Conservation (phyloP, 306 rosid species). For the Vigna unguiculata region DNA sequence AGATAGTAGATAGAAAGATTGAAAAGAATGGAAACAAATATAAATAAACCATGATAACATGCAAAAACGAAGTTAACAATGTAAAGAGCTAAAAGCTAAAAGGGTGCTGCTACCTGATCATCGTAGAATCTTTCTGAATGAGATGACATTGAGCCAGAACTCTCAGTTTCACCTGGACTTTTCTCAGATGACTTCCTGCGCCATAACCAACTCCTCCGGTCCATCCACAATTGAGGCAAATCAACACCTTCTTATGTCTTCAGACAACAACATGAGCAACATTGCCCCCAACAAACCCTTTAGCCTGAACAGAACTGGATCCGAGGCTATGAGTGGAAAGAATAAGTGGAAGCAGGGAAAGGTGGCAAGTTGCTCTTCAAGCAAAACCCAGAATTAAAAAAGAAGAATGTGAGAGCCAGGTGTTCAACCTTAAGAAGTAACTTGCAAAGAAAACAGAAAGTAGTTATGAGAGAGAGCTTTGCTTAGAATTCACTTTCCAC, state of each 20-base stretch:
- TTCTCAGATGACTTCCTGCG: constrained; percentile 71
- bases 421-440: constrained; percentile 38
- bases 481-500: constrained; percentile 71
- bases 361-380: constrained; percentile 36
- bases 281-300: background rate
- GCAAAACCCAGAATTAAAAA: constrained; percentile 34
- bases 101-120: constrained; percentile 47
- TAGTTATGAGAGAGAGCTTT: constrained; percentile 51
- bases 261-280: constrained; percentile 24
- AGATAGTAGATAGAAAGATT: background rate
- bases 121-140: constrained; percentile 72
- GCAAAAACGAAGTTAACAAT: constrained; percentile 38
- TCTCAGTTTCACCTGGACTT: constrained; percentile 72
- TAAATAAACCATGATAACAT: constrained; percentile 10
- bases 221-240: constrained; percentile 53
- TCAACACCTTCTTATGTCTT: constrained; percentile 44
- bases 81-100: background rate
- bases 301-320: constrained; percentile 32
- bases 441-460: constrained; percentile 46
- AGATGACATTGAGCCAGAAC: constrained; percentile 72
- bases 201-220: constrained; percentile 76
- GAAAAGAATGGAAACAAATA: constrained; percentile 23
- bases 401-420: constrained; percentile 16
- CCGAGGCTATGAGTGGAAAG: constrained; percentile 27
- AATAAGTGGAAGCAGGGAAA: constrained; percentile 22